Evolutionary conservation across 768 basidiomycete genomes (phyloP).

Genomic region (Suillus spraguei): DNA sequence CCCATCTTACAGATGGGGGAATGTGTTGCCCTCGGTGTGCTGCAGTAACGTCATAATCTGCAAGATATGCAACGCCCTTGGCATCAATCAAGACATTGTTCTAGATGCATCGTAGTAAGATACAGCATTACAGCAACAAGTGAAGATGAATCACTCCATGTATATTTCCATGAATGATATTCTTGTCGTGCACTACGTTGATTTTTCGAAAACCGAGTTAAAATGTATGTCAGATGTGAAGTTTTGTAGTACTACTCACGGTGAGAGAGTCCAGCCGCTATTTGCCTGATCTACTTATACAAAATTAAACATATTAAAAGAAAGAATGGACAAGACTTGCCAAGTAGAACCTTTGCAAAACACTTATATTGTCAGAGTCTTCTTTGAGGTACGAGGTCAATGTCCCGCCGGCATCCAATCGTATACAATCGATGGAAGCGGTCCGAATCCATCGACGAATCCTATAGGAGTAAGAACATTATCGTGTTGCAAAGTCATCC

Average conservation of each 20-base stretch:
- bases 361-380: neutral
- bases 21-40: neutral
- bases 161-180: conserved; percentile 38
- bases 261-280: conserved; percentile 25
- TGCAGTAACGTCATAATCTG: conserved; percentile 11
- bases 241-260: conserved; percentile 27
- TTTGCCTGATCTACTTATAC: conserved; percentile 1
- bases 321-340: conserved; percentile 12
- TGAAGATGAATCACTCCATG: conserved; percentile 30
- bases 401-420: conserved; percentile 28
- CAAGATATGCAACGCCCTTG: neutral
- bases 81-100: conserved; percentile 13
- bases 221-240: too few relatives aligned
- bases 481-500: conserved; percentile 12
- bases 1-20: conserved; percentile 11
- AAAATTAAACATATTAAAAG: neutral
- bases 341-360: conserved; percentile 15
- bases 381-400: conserved; percentile 20
- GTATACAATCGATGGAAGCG: conserved; percentile 25
- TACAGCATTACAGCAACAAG: neutral
- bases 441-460: conserved; percentile 21
- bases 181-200: conserved; percentile 23
- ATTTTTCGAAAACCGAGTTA: neutral
- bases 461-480: conserved; percentile 24
- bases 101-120: neutral